These are phyloP conservation scores for Elsinoe batatas DNA, from an alignment of 2,329 filamentous ascomycete genomes.

Conservation along the genomic window DNA sequence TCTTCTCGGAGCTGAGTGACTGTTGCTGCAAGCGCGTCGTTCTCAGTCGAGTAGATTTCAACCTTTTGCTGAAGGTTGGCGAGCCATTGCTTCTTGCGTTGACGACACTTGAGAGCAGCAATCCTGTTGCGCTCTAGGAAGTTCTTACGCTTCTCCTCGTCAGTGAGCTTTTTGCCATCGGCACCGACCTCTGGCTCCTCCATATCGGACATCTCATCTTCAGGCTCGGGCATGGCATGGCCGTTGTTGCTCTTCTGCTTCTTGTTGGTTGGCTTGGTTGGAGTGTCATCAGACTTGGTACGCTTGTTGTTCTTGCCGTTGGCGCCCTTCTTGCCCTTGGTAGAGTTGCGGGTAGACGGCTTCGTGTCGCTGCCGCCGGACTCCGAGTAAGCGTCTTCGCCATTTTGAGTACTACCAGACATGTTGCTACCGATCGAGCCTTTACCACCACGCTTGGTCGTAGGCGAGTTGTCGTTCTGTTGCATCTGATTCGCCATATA, in stretches of 20 bases:
- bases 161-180: conserved; percentile 73
- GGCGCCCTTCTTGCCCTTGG: conserved; percentile 58
- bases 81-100: conserved; percentile 98
- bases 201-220: conserved; percentile 45
- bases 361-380: conserved; percentile 59
- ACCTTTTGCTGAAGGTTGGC: conserved; percentile 91
- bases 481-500: conserved; percentile 33
- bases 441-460: conserved; percentile 32
- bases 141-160: conserved; percentile 97
- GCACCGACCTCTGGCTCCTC: conserved; percentile 27
- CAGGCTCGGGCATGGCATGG: conserved; percentile 36
- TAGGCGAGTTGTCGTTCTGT: conserved; percentile 15
- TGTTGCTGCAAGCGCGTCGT: conserved; percentile 74
- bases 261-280: conserved; percentile 58
- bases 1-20: conserved; percentile 82
- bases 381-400: conserved; percentile 60
- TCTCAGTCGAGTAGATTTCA: conserved; percentile 84
- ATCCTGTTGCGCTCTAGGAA: conserved; percentile 97
- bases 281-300: conserved; percentile 66
- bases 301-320: conserved; percentile 52
- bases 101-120: conserved; percentile 89
- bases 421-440: conserved; percentile 53
- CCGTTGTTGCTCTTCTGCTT: conserved; percentile 55
- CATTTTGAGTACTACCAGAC: conserved; percentile 32
- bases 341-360: conserved; percentile 47